A percentile compares a stretch with the other conserved stretches of the same genome.
phyloP scores from a whole-genome alignment of 1,139 yeast genomes.

The Saccharomyces hybrid region DNA sequence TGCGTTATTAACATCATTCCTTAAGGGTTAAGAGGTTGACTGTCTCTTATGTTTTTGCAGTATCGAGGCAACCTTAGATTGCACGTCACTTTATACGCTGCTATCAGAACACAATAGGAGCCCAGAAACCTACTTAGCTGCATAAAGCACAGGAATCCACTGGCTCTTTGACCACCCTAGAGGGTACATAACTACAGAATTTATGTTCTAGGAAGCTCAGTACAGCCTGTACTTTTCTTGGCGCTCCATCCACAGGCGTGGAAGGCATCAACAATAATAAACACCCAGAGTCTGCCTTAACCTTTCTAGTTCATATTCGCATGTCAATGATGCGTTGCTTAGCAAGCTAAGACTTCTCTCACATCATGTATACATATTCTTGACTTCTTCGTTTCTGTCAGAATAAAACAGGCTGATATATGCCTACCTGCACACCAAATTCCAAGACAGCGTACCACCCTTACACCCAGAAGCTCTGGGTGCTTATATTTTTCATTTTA shows the following conservation, averaged over 20 bases:
- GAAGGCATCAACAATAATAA: background rate
- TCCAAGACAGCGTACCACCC: too few relatives aligned
- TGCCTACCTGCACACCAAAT: too few relatives aligned
- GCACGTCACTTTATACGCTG: background rate
- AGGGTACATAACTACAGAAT: background rate
- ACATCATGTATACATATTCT: too few relatives aligned
- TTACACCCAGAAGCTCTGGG: too few relatives aligned
- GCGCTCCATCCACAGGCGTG: background rate
- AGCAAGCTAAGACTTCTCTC: background rate
- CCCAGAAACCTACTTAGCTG: background rate
- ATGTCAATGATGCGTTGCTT: background rate
- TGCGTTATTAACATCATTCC: background rate
- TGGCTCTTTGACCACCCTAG: background rate
- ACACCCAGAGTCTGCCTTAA: background rate
- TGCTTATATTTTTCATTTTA: too few relatives aligned
- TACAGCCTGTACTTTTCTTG: background rate
- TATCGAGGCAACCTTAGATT: background rate
- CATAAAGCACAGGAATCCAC: background rate
- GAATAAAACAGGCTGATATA: too few relatives aligned
- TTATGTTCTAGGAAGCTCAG: background rate
- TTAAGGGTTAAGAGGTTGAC: constrained; percentile 19
- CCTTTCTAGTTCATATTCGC: background rate
- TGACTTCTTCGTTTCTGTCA: too few relatives aligned
- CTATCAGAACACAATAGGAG: background rate
- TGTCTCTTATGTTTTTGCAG: constrained; percentile 9